phyloP scores from a whole-genome alignment of 805 yeast genomes.

The Vanderwaltozyma tropicalis region DNA sequence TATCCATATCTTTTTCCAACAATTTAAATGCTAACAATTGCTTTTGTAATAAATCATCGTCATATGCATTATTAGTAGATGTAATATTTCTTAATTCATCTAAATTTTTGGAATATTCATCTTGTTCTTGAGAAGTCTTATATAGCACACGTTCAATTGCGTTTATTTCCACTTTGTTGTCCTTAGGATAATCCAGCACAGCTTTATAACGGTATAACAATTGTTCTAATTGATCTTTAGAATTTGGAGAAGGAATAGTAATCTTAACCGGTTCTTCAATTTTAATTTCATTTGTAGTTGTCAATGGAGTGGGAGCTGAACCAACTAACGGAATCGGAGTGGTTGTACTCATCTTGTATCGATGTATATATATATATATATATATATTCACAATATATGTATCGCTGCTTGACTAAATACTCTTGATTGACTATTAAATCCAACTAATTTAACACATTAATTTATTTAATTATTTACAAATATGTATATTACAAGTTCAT shows the following conservation, averaged over 20 bases:
- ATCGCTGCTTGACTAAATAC: neutral
- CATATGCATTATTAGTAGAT: constrained; percentile 27
- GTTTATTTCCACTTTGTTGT: constrained; percentile 30
- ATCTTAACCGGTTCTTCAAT: constrained; percentile 1
- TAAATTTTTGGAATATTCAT: constrained; percentile 24
- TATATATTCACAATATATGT: too few species aligned
- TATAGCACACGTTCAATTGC: constrained; percentile 36
- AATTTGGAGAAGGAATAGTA: constrained; percentile 19
- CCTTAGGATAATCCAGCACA: constrained; percentile 17
- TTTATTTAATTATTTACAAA: too few species aligned
- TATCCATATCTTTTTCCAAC: constrained; percentile 52
- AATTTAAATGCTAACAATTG: constrained; percentile 58
- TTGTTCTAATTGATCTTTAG: constrained; percentile 22
- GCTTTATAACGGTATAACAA: constrained; percentile 26
- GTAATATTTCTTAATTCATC: constrained; percentile 21
- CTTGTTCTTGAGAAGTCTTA: constrained; percentile 34
- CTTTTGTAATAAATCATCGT: constrained; percentile 38
- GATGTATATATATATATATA: neutral
- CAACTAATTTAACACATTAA: too few species aligned
- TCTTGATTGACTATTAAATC: too few species aligned
- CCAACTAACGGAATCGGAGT: neutral
- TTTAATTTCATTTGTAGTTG: neutral
- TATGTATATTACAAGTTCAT: too few species aligned
- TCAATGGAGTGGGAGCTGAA: neutral
- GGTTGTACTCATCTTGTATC: neutral